phyloP scores from a whole-genome alignment of 495 filamentous ascomycete genomes.

The Hypoxylon lenormandii region DNA sequence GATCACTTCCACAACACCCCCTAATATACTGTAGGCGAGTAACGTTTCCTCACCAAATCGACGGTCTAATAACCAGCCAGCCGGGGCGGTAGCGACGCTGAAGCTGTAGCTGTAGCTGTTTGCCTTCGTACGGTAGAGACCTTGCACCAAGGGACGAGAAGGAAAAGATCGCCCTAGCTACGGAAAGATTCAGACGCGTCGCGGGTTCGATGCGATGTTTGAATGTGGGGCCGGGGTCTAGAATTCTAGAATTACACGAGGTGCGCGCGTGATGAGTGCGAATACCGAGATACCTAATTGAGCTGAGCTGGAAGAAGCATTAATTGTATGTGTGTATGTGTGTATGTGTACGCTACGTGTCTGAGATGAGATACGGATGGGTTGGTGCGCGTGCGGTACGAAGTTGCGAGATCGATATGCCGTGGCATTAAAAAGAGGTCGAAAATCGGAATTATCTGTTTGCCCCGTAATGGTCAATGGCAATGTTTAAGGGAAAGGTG shows the following conservation, averaged over 20 bases:
- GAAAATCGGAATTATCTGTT: constrained; percentile 46
- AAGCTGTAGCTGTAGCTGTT: too few species aligned
- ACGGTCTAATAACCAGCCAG: constrained; percentile 51
- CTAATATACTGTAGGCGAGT: constrained; percentile 20
- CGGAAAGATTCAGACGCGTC: constrained; percentile 43
- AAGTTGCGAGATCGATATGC: constrained; percentile 38
- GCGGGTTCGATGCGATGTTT: constrained; percentile 33
- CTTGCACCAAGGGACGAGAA: constrained; percentile 14
- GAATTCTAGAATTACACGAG: constrained; percentile 54
- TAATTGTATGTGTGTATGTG: too few species aligned
- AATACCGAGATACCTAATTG: constrained; percentile 33
- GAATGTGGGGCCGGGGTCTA: constrained; percentile 47
- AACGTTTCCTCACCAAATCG: constrained; percentile 31
- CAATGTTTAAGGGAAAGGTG: constrained; percentile 51
- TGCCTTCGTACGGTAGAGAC: constrained; percentile 17
- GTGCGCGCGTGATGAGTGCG: constrained; percentile 11
- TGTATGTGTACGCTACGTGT: constrained; percentile 17
- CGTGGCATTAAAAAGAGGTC: constrained; percentile 44
- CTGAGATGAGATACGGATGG: constrained; percentile 10
- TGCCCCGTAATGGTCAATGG: constrained; percentile 50
- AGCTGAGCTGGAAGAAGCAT: constrained; percentile 2
- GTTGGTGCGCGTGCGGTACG: constrained; percentile 21
- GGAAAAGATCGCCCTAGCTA: constrained; percentile 17
- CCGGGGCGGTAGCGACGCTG: constrained; percentile 21
- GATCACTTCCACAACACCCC: constrained; percentile 23